Base-by-base conservation (phyloP, 768 basidiomycete species). In the Pholiota microspora region DNA sequence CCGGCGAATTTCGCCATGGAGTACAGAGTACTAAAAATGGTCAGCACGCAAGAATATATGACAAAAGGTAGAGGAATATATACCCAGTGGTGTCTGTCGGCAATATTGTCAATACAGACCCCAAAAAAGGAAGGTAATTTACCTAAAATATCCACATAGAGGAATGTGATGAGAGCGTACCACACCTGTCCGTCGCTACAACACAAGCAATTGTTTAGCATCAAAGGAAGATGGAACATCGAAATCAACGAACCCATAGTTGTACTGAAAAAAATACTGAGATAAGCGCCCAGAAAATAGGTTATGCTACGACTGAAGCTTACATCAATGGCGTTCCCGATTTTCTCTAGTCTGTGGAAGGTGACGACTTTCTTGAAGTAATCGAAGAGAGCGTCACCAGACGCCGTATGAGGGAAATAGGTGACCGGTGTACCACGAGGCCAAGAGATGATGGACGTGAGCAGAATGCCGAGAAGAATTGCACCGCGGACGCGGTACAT, bases 1-100 rank as follows among this genome's bases (percentile, higher is more conserved):
- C 89, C 89, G 6, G 92, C 90, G 59, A 93, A 93, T 67, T 89
- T 92, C 52, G 90, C 89, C 92, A 94, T 93, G 35, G 92, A 87
- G 67, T 93, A 92, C 5, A 94, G 74, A 8, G 92, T 93, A 64
- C 92, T 51, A 12, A 1, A 28, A 10, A 44, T 7, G 18, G 15
- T 28, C 10, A 18, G 13, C 3, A 16, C 8, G 40, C 18, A 29
- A 16, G 10, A 29, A 2, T 9, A 23, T 49, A 18, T 12, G 15
- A 6, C 29, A 31, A 31, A 9, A 51, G 28, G n/a, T 15, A 15
- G 7, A 21, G 7, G 10, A 21, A 31, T 25, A 51, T 42, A 29
- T 51, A 42, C 50, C 50, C 79, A 56, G 80, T 80, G 56, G 78
- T 80, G 65, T 80, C 78, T 78, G 57, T 46, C 42, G 21, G 21